Evolutionary conservation across 768 basidiomycete species (phyloP), one percentile per base, ranked within the genome.

Genomic region (Boletales sp.): DNA sequence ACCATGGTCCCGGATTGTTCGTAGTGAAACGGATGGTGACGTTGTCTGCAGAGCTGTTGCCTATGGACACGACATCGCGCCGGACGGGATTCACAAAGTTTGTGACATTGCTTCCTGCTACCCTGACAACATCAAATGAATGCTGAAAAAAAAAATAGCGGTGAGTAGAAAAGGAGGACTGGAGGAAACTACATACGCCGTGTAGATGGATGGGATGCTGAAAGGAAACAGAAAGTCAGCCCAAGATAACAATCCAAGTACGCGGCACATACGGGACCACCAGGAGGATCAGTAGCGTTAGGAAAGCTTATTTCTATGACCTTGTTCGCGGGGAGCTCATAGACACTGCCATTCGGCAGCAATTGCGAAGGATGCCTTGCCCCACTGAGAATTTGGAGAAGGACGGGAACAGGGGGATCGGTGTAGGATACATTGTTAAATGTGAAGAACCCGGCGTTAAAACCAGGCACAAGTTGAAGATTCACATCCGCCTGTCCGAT

Each of bases 1-100:
- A 66, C 76, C 80, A 82, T 8, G 77, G 76, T n/a, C 83, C 84
- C 5, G 83, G 74, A 63, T 85, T 85, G 56, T 85, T 79, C 1
- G 82, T 82, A 15, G 66, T 61, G 65, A 82, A 84, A 41, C 82
- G 74, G 41, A 86, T 68, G 5, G 75, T 75, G n/a, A 79, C 77
- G 60, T 75, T 63, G 68, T 76, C 61, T 2, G 42, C 46, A 65
- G 75, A 53, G 5, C 44, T 41, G 1, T 42, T 38, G 33, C 59
- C 59, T 2, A 57, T 47, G 33, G 46, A 54, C 8, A 61, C 58
- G 3, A 53, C 54, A 33, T 71, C 69, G 15, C 68, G 60, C 37
- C 50, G 49, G 15, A 66, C 56, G 5, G 71, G 71, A 44, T 71
- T 66, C 5, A 58, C 53, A 31, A 62, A 71, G 56, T 72, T 72